These are phyloP conservation scores for Nicotiana tomentosiformis DNA, from an alignment of 257 asterid species.

Conservation along the genomic window DNA sequence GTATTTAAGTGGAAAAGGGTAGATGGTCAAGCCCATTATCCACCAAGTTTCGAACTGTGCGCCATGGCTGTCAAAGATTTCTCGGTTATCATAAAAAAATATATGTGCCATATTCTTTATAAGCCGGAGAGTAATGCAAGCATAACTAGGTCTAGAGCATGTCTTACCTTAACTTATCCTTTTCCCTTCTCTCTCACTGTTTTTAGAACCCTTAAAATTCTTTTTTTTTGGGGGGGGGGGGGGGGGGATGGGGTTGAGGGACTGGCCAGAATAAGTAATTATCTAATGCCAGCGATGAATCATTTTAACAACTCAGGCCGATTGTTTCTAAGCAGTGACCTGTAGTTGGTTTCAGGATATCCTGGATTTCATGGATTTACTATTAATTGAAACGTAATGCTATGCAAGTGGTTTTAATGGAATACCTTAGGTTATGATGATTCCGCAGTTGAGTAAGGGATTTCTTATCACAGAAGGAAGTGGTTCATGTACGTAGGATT, in stretches of 20 bases:
- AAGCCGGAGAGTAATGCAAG: background rate
- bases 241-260: background rate
- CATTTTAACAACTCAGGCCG: background rate
- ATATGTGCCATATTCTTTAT: background rate
- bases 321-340: background rate
- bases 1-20: background rate
- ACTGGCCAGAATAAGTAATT: background rate
- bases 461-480: constrained; percentile 2
- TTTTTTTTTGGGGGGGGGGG: too few species aligned
- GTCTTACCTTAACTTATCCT: background rate
- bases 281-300: background rate
- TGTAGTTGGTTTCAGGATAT: background rate
- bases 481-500: background rate
- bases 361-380: background rate
- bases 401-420: background rate
- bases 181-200: background rate
- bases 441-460: background rate
- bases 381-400: background rate
- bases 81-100: background rate
- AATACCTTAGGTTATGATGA: background rate
- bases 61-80: background rate
- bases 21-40: background rate
- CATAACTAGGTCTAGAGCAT: background rate
- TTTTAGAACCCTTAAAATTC: background rate
- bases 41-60: background rate